A percentile compares a stretch with the other conserved stretches of the same genome.
Conservation (phyloP, 1,284 basidiomycete species). For the Austroboletus novae-zelandiae region DNA sequence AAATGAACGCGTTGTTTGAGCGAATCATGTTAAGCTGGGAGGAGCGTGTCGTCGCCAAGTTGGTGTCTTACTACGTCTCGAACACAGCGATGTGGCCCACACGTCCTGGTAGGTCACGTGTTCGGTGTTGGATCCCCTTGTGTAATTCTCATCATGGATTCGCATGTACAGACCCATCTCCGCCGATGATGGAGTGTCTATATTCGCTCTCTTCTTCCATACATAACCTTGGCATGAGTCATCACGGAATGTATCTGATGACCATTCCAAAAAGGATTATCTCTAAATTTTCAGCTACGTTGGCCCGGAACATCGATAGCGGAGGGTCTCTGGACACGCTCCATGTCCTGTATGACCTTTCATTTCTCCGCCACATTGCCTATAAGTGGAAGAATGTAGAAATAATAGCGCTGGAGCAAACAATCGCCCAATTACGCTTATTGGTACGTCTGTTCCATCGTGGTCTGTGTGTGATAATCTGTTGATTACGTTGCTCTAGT, state of each 20-base stretch:
- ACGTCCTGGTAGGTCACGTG: constrained; percentile 12
- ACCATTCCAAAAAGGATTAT: constrained; percentile 33
- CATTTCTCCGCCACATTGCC: constrained; percentile 47
- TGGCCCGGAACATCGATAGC: constrained; percentile 34
- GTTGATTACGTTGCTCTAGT: constrained; percentile 14
- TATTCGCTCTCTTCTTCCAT: constrained; percentile 52
- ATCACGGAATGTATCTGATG: constrained; percentile 35
- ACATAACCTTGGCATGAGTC: constrained; percentile 49
- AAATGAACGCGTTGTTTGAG: constrained; percentile 39
- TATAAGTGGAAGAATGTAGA: constrained; percentile 34
- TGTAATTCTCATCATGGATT: constrained; percentile 18
- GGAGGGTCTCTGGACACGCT: constrained; percentile 25
- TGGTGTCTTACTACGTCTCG: constrained; percentile 29
- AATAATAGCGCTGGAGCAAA: constrained; percentile 27
- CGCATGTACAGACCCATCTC: constrained; percentile 44
- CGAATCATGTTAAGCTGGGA: constrained; percentile 51
- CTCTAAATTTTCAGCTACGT: constrained; percentile 42
- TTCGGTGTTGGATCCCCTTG: background rate
- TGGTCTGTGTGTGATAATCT: background rate
- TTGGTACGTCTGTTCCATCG: constrained; percentile 13
- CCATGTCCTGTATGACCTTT: constrained; percentile 45
- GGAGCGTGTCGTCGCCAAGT: constrained; percentile 36
- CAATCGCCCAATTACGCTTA: constrained; percentile 22
- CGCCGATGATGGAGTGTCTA: constrained; percentile 52
- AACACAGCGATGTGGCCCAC: constrained; percentile 7